Evolutionary conservation across 164 flowering plant species (phyloP).

Genomic region (Umbilicus rupestris): DNA sequence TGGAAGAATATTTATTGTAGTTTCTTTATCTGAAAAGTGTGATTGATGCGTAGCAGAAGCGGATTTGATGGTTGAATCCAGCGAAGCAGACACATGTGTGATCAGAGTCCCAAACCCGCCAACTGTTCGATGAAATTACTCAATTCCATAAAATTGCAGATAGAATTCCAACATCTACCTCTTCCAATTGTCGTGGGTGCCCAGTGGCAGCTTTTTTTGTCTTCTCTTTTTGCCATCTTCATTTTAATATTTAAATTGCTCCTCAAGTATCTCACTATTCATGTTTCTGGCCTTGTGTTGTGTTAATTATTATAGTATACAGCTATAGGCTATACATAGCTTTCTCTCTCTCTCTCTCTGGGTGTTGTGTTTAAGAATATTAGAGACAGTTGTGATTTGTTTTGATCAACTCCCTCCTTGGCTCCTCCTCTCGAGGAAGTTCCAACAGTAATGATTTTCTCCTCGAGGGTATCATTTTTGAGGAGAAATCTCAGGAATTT

Average conservation of each 20-base stretch:
- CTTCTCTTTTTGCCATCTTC: constrained; percentile 11
- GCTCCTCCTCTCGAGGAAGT: too few species aligned
- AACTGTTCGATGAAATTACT: not conserved
- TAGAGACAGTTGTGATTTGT: constrained; percentile 1
- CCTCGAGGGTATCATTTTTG: constrained; percentile 28
- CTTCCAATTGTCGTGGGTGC: constrained; percentile 24
- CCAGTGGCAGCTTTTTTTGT: constrained; percentile 32
- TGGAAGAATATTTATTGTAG: not conserved
- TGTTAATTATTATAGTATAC: not conserved
- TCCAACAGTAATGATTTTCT: too few species aligned
- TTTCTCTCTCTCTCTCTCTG: constrained; percentile 10
- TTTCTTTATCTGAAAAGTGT: not conserved
- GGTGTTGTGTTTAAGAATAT: not conserved
- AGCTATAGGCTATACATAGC: constrained; percentile 10
- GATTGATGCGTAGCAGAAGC: not conserved
- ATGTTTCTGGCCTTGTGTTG: constrained; percentile 1
- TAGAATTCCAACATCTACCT: not conserved
- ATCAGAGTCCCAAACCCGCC: constrained; percentile 12
- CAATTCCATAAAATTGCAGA: not conserved
- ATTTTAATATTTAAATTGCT: not conserved
- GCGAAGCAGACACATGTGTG: constrained; percentile 39
- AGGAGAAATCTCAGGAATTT: constrained; percentile 33
- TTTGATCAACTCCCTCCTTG: constrained; percentile 6
- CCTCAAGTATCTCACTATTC: not conserved
- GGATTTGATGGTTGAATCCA: constrained; percentile 30